Evolutionary conservation across 306 rosid genomes (phyloP), one percentile per base, ranked within the genome.

Genomic region (Boehmeria nivea): DNA sequence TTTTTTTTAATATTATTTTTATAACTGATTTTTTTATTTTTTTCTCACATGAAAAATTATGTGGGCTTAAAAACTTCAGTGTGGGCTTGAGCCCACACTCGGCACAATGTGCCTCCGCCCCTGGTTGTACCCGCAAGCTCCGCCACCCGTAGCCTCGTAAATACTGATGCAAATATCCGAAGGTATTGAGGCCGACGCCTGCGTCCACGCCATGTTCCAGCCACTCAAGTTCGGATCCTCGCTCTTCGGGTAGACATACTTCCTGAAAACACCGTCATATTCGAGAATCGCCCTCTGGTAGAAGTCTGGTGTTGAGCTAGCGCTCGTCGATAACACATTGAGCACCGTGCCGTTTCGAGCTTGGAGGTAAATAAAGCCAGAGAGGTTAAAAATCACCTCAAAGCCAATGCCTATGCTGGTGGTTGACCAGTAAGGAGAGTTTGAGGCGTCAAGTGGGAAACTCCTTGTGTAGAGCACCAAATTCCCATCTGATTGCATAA

Each of bases 261-360:
- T 76, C 14, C 86, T 69, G 31, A 84, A 67, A 72, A 81, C 72
- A 59, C 94, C 96, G 65, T 62, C 54, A 49, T 43, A 24, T 19
- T 87, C 94, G 19, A 84, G 71, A 43, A 76, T 65, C 1, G 78
- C 94, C 63, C 83, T 68, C 18, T 73, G 80, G 67, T 76, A 80
- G 65, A 51, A 51, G 18, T 15, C 38, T 13, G 21, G 20, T 31
- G 24, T 43, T 6, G 77, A 15, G 34, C 57, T 13, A 5, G 36
- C 13, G n/a, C 0, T 1, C 0, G 42, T 15, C 23, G 52, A 15
- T 6, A 22, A 0, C 63, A 42, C 46, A 0, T 3, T 12, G 2
- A 73, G 55, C 55, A 36, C 28, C 50, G 38, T 47, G 4, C 63
- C 78, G 10, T 61, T 65, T 7, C 0, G 1, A 1, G 57, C 57